These are phyloP conservation scores for Pseudisothecium myosuroides DNA, from an alignment of 225 moss, liverwort and hornwort species.

Conservation along the genomic window DNA sequence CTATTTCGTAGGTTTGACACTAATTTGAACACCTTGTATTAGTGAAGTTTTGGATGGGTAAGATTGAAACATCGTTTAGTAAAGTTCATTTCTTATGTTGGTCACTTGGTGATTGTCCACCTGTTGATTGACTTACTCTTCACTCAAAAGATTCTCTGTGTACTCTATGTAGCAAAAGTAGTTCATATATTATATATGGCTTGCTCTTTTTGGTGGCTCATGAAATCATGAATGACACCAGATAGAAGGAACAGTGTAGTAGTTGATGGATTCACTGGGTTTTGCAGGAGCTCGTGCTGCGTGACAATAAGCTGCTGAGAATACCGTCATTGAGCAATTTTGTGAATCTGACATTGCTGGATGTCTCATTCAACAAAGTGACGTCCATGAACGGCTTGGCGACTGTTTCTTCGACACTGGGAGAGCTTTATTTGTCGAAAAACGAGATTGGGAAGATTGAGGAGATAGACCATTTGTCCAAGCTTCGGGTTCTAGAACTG, in stretches of 20 bases:
- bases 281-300: constrained; percentile 69
- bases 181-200: background rate
- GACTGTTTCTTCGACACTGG: constrained; percentile 24
- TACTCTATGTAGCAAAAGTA: background rate
- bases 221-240: background rate
- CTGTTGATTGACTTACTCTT: background rate
- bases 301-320: constrained; percentile 75
- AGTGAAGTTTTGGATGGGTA: background rate
- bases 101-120: background rate
- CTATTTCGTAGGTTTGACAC: background rate
- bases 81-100: background rate
- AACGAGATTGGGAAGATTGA: constrained; percentile 62
- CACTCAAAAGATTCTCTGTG: background rate
- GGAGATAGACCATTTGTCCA: constrained; percentile 67
- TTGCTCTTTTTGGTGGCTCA: background rate
- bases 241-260: background rate
- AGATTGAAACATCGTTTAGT: background rate
- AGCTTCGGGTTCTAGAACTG: constrained; percentile 69
- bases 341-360: constrained; percentile 45
- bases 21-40: background rate
- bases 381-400: constrained; percentile 57
- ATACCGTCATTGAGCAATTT: constrained; percentile 47
- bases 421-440: constrained; percentile 71
- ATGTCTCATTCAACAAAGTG: constrained; percentile 83
- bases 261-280: background rate